phyloP scores from a whole-genome alignment of 1,284 basidiomycete genomes.

The Leccinum subrobustum region DNA sequence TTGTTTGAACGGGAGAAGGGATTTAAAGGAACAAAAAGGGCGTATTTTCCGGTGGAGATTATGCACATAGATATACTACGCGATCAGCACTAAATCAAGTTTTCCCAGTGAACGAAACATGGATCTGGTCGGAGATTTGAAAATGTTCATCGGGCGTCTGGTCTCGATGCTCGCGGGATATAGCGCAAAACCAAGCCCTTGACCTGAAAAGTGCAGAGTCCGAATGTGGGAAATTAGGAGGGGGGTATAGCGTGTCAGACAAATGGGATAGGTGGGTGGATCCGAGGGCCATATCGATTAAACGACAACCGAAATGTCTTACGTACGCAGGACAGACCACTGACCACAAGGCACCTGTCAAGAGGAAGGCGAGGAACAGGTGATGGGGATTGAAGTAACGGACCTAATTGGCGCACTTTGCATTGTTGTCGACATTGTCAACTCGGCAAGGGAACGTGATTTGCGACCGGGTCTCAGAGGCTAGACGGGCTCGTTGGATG shows the following conservation, averaged over 20 bases:
- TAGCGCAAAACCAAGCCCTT: constrained; percentile 35
- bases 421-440: constrained; percentile 34
- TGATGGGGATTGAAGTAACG: constrained; percentile 29
- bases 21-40: constrained; percentile 34
- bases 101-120: constrained; percentile 38
- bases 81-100: constrained; percentile 39
- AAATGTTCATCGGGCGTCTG: constrained; percentile 35
- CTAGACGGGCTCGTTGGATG: constrained; percentile 15
- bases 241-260: constrained; percentile 30
- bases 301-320: constrained; percentile 37
- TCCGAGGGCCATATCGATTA: constrained; percentile 41
- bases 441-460: constrained; percentile 26
- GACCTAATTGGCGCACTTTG: constrained; percentile 36
- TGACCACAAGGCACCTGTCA: constrained; percentile 36
- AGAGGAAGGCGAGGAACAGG: constrained; percentile 31
- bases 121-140: constrained; percentile 40
- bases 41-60: constrained; percentile 37
- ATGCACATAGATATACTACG: constrained; percentile 42
- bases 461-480: constrained; percentile 33
- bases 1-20: constrained; percentile 24
- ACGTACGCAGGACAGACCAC: constrained; percentile 30
- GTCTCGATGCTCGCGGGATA: constrained; percentile 39
- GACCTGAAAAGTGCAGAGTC: constrained; percentile 32
- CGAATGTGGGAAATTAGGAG: constrained; percentile 35
- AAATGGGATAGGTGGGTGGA: constrained; percentile 37